Conservation (phyloP, 2,329 filamentous ascomycete genomes). For the Cladosporium phlei region DNA sequence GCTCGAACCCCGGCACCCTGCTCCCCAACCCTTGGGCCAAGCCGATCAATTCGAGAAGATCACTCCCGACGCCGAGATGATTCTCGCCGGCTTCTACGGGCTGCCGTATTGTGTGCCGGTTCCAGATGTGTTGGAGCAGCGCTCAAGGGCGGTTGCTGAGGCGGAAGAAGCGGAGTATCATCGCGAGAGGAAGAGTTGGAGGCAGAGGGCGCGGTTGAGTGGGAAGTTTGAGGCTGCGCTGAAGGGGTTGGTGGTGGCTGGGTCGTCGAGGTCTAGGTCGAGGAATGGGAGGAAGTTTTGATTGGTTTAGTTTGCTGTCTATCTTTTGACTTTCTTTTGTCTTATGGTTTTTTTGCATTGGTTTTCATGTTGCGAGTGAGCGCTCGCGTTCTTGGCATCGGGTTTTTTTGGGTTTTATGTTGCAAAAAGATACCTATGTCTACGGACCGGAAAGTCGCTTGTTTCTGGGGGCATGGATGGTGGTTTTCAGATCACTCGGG, state of each 20-base stretch:
- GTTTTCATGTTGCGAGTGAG: too few species aligned
- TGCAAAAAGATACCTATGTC: too few species aligned
- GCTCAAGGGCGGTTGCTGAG: background rate
- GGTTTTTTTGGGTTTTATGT: too few species aligned
- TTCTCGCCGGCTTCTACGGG: background rate
- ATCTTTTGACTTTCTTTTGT: background rate
- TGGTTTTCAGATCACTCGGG: too few species aligned
- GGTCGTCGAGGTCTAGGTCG: too few species aligned
- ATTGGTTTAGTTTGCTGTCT: too few species aligned
- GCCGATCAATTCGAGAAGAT: constrained; percentile 9
- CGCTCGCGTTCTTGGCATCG: too few species aligned
- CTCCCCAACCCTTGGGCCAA: background rate
- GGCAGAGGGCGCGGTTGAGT: background rate
- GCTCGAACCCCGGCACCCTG: background rate
- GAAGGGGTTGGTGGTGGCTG: background rate
- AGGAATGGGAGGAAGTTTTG: too few species aligned
- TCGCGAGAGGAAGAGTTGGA: background rate
- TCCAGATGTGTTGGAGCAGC: background rate
- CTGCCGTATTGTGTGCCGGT: background rate
- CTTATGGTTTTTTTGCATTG: background rate
- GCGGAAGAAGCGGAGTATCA: constrained; percentile 10
- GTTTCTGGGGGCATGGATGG: too few species aligned
- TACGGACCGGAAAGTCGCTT: too few species aligned
- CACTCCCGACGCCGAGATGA: constrained; percentile 6
- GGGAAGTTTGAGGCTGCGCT: background rate